Percentiles rank a stretch among this genome's conserved stretches.
Evolutionary conservation across 2,329 filamentous ascomycete species (phyloP).

Genomic region (Magnaporthales sp.): DNA sequence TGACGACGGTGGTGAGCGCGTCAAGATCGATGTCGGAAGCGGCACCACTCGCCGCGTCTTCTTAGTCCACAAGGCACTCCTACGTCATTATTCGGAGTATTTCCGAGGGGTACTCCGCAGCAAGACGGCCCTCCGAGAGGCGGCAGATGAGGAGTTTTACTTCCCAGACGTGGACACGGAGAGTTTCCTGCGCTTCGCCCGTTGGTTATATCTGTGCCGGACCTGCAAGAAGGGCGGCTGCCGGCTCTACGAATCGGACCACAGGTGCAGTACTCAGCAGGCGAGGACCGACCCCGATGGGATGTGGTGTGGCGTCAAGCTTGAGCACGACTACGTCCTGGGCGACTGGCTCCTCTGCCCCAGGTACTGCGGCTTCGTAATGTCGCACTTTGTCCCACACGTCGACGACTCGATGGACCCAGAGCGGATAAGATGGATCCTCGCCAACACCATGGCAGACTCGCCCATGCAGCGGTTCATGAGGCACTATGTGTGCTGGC

Average conservation of each 20-base stretch:
- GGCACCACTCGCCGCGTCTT: slow-evolving; percentile 3
- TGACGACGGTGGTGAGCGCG: not conserved
- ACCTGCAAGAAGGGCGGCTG: slow-evolving; percentile 6
- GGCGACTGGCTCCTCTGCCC: slow-evolving; percentile 8
- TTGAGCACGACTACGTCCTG: slow-evolving; percentile 9
- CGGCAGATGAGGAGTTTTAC: slow-evolving; percentile 13
- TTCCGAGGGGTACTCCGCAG: slow-evolving; percentile 19
- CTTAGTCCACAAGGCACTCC: slow-evolving; percentile 9
- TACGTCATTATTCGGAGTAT: slow-evolving; percentile 9
- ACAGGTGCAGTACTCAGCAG: not conserved
- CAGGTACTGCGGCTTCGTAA: slow-evolving; percentile 7
- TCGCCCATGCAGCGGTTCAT: slow-evolving; percentile 8
- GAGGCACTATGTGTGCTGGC: slow-evolving; percentile 9
- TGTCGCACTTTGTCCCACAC: slow-evolving; percentile 9
- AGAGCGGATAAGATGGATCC: slow-evolving; percentile 7
- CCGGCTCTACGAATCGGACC: slow-evolving; percentile 1
- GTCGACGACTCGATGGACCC: not conserved
- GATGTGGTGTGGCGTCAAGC: slow-evolving; percentile 6
- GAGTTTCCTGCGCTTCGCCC: slow-evolving; percentile 8
- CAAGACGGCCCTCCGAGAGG: slow-evolving; percentile 37
- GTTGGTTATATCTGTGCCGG: slow-evolving; percentile 10
- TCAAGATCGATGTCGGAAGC: slow-evolving; percentile 4
- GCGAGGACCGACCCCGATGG: not conserved
- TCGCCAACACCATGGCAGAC: slow-evolving; percentile 3
- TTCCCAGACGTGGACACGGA: slow-evolving; percentile 9